Conservation (phyloP, 495 filamentous ascomycete species). For the Xylaria cubensis region DNA sequence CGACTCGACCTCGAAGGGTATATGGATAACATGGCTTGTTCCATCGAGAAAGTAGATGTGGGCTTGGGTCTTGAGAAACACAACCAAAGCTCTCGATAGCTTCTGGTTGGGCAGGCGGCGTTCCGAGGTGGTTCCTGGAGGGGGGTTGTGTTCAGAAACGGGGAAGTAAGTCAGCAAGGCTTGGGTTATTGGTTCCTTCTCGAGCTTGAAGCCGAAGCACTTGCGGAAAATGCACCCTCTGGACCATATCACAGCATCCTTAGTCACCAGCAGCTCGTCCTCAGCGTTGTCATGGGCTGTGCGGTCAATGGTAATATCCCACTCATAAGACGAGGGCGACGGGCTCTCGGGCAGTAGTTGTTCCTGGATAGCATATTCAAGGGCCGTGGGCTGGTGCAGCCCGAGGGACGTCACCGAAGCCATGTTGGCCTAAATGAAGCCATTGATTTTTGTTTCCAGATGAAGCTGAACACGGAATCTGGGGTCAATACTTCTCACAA, state of each 20-base stretch:
- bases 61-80: constrained; percentile 90
- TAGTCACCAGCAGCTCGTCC: constrained; percentile 88
- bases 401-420: constrained; percentile 87
- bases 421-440: constrained; percentile 60
- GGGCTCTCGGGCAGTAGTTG: constrained; percentile 75
- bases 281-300: constrained; percentile 57
- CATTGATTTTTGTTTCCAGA: constrained; percentile 22
- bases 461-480: not conserved
- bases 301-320: constrained; percentile 63
- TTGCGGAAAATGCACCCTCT: constrained; percentile 84
- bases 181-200: constrained; percentile 83
- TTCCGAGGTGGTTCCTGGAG: not conserved
- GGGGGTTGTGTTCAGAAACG: constrained; percentile 51
- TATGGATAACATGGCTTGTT: constrained; percentile 85
- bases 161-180: constrained; percentile 86
- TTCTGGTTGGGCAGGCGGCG: constrained; percentile 16
- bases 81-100: constrained; percentile 76
- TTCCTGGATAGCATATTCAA: constrained; percentile 84
- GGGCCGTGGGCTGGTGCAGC: constrained; percentile 80
- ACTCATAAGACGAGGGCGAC: constrained; percentile 70
- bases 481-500: not conserved
- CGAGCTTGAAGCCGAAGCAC: constrained; percentile 83
- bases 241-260: constrained; percentile 88
- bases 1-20: constrained; percentile 92
- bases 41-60: constrained; percentile 93